Percentiles rank a stretch among this genome's conserved stretches.
These are phyloP conservation scores for Paecilomyces fulvus DNA, from an alignment of 2,329 filamentous ascomycete species.

Conservation along the genomic window DNA sequence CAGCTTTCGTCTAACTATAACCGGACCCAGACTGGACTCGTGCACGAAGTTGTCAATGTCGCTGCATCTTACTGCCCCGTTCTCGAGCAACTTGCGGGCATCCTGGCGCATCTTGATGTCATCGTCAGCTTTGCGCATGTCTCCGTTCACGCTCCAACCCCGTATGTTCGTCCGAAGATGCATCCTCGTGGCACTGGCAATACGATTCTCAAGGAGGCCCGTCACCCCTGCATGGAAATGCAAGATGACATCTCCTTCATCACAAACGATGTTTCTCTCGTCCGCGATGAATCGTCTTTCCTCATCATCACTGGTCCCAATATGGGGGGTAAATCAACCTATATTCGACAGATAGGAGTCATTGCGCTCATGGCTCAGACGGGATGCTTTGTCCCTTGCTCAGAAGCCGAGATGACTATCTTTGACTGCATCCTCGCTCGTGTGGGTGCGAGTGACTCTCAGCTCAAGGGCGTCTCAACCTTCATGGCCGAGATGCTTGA, in stretches of 20 bases:
- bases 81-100: conserved; percentile 75
- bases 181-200: conserved; percentile 80
- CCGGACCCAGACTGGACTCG: conserved; percentile 81
- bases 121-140: conserved; percentile 90
- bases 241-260: conserved; percentile 98
- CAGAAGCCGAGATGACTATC: conserved; percentile 82
- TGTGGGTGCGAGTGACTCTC: conserved; percentile 90
- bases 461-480: conserved; percentile 94
- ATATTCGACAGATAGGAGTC: conserved; percentile 94
- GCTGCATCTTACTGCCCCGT: conserved; percentile 93
- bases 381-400: conserved; percentile 90
- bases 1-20: conserved; percentile 93
- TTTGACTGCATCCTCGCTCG: conserved; percentile 96
- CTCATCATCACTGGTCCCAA: conserved; percentile 96
- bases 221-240: conserved; percentile 97
- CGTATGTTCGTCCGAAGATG: conserved; percentile 85
- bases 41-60: conserved; percentile 85
- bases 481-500: conserved; percentile 99
- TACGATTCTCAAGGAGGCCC: conserved; percentile 82
- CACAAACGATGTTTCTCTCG: conserved; percentile 85
- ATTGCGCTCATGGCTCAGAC: conserved; percentile 96
- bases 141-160: conserved; percentile 82
- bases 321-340: conserved; percentile 98
- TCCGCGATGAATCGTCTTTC: conserved; percentile 73
- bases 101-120: conserved; percentile 89